Base-by-base conservation (phyloP, 2,329 filamentous ascomycete genomes). In the Fusarium duplospermum region DNA sequence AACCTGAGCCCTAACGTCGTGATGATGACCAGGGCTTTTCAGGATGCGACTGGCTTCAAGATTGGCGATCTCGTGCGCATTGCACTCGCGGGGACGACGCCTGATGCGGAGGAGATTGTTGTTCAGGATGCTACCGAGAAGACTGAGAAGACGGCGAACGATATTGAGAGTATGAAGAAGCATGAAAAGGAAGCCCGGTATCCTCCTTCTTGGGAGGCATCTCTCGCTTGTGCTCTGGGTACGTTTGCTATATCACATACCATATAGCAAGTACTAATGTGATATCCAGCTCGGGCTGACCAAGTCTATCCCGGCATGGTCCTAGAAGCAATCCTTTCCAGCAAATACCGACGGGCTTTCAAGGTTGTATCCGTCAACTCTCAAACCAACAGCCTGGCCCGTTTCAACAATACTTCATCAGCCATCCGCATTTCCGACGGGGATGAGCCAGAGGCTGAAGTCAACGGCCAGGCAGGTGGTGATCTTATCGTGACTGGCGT, bases 21-120 rank as follows among this genome's bases (percentile, higher is more conserved):
- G 59, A 88, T 95, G 86, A 90, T 94, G 85, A 92, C 93, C 24
- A 92, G 93, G 71, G 87, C 90, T 7, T 90, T 97, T 63, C 92
- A 93, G 71, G 92, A 93, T 38, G 88, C 90, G 8, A 93, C 93
- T 74, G 90, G 90, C 1, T 89, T 97, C 76, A 92, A 92, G 70
- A 85, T 96, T 5, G 91, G 91, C 18, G 93, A 95, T 58, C 88
- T 90, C 60, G 84, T 89, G 36, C 83, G 82, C 36, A 85, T 97
- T 57, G 86, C 87, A 9, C 88, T 95, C 27, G 85, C 87, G 3
- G 86, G 88, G 11, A 76, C 83, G 3, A 82, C 92, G 13, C 84
- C 87, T 0, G 87, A 89, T 24, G 89, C 91, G 7, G 85, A 88
- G 5, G 85, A 87, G 31, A 85, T 96, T 4, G 82, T 89, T 8